Base-by-base conservation (phyloP, 768 basidiomycete species). In the Amanita fuliginea region DNA sequence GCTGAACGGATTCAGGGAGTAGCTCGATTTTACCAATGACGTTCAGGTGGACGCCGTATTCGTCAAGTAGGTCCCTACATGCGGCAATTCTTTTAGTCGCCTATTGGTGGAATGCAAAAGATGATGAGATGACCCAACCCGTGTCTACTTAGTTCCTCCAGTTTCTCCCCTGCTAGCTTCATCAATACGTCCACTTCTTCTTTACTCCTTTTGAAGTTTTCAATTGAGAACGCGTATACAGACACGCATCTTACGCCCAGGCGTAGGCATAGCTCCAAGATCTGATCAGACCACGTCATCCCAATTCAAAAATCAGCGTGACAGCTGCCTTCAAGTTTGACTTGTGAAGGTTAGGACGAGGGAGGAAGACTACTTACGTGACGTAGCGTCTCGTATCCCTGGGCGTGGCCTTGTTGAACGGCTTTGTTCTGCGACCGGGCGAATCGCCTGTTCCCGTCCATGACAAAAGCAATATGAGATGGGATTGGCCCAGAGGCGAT, bases 191-290 rank as follows among this genome's bases (percentile, higher is more conserved):
- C 79, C 1, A 99, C 91, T 62, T 99, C 96, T 3, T 83, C 83
- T 47, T 77, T 70, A 0, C 85, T 75, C 18, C 96, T 77, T 53
- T 88, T 88, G 69, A 98, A 98, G 67, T 98, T 99, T 58, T 98
- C 95, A 53, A 98, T 92, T 1, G 93, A 79, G 65, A 99, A 99
- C n/a, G 92, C 91, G 58, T 95, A 99, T n/a, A 85, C 88, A 2
- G 90, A 83, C 21, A 98, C 92, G 52, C 86, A 91, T 52, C 70
- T 74, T 42, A 99, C 74, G 10, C 80, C 69, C n/a, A 99, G 74
- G 1, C 75, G 70, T 18, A 95, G 68, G 57, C 94, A 94, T 24
- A 93, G 73, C 62, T 93, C 89, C 14, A 98, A 69, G 49, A 90
- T 74, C 94, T 97, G 54, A 10, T 18, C 6, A 53, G 42, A 24